Evolutionary conservation across 2,329 filamentous ascomycete genomes (phyloP), one percentile per base, ranked within the genome.

Genomic region (Paecilomyces sp.): DNA sequence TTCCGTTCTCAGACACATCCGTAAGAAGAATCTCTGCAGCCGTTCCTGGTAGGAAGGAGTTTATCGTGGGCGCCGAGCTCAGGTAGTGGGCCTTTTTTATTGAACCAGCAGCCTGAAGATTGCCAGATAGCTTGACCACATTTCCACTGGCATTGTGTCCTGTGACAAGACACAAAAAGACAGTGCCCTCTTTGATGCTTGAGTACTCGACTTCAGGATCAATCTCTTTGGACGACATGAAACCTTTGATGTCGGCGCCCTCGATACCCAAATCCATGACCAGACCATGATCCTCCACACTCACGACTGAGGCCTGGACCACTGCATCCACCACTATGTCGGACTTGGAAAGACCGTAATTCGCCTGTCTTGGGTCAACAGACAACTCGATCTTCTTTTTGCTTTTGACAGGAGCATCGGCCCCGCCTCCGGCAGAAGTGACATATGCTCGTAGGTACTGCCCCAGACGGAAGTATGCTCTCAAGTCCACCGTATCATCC

Each of bases 231-330:
- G 88, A 89, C 4, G 91, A 85, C 70, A 99, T 82, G 76, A 99
- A 99, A 2, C 90, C 94, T 61, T 87, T 88, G 57, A 92, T 73
- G 41, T 85, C 82, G 33, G 82, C 77, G 57, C 86, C 85, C 36
- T 86, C 81, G 6, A 97, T 79, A 18, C 91, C 91, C 41, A 97
- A 77, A 66, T 97, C 91, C 91, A 99, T 96, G 59, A 97, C 85
- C 60, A 94, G 83, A 62, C 94, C 94, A 70, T 96, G 92, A 68
- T 99, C 95, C 75, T 99, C 93, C n/a, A 95, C 88, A 74, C 93
- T 99, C 56, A 84, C 77, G 28, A 99, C 88, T 0, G 92, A 88
- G 1, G 92, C 93, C 82, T 97, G 95, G 22, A 97, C 79, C 54
- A 90, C 92, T 64, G 81, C 83, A 69, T 96, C 88, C 50, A 83